Evolutionary conservation across 495 filamentous ascomycete genomes (phyloP), one percentile per base, ranked within the genome.

Genomic region (Talaromyces borbonicus): DNA sequence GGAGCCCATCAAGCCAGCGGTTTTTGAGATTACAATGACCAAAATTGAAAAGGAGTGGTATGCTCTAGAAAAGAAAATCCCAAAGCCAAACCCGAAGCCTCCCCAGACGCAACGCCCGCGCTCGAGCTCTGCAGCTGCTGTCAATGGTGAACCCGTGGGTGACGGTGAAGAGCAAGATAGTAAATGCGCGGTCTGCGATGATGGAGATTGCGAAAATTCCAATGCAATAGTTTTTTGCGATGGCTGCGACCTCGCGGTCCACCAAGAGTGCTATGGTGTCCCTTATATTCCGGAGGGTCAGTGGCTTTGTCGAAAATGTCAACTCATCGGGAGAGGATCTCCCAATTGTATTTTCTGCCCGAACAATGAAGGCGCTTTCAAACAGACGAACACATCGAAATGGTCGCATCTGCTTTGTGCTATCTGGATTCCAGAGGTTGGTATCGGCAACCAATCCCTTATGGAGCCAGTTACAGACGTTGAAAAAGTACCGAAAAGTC

Each of bases 161-260:
- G 63, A 78, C 3, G 89, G 88, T 19, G 92, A 95, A 60, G 92
- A 97, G 57, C 90, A 95, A 56, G 92, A 97, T 54, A 94, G 80
- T 59, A 97, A 96, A 60, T 99, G 92, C 56, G 90, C 85, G 24
- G 93, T 99, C 39, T 99, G 92, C 52, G 92, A 97, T 58, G 92
- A 97, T 58, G 93, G 92, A 23, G 92, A 99, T 56, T 97, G 93
- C 55, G 92, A 97, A 66, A 99, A 97, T 59, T 88, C 90, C n/a
- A 99, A 99, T 62, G 93, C 92, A 5, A 99, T 99, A 56, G 93
- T 99, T 18, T 99, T 98, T 64, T 99, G 92, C 54, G 92, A 99
- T 58, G 93, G 92, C 7, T 97, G 92, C 63, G 92, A 99, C 66
- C 70, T 97, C 18, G 92, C 92, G 4, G 92, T 99, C 30, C 92